These are phyloP conservation scores for Nelumbo lutea DNA, from an alignment of 164 flowering plant species.

Conservation along the genomic window DNA sequence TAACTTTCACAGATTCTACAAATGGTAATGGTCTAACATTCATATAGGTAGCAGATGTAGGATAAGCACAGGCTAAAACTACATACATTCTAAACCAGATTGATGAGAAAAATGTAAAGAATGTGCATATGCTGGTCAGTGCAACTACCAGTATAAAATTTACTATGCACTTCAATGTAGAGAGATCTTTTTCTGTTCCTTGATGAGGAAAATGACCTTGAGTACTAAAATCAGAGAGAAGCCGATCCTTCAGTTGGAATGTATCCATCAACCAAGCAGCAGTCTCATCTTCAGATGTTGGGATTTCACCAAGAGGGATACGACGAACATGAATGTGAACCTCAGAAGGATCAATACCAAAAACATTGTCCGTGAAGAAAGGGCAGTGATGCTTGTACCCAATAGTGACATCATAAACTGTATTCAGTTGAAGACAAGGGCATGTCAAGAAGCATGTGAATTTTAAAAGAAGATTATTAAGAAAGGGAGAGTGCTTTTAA, in stretches of 20 bases:
- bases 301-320: conserved; percentile 44
- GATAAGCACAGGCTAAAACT: conserved; percentile 47
- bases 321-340: conserved; percentile 80
- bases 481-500: background rate
- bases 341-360: conserved; percentile 79
- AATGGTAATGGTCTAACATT: conserved; percentile 52
- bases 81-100: conserved; percentile 69
- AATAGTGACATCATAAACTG: conserved; percentile 89
- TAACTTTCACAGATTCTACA: conserved; percentile 10
- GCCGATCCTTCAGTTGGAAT: conserved; percentile 53
- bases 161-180: conserved; percentile 46
- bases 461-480: background rate
- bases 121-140: conserved; percentile 37
- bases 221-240: conserved; percentile 56
- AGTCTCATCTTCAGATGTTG: conserved; percentile 48
- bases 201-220: conserved; percentile 60
- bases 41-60: conserved; percentile 50
- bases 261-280: conserved; percentile 60
- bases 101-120: conserved; percentile 51
- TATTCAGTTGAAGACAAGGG: conserved; percentile 20
- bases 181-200: conserved; percentile 55
- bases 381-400: conserved; percentile 80
- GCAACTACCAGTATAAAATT: conserved; percentile 37
- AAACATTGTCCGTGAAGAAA: conserved; percentile 73
- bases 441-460: conserved; percentile 33